Evolutionary conservation across 371 early-diverging fungal genomes (phyloP), one percentile per base, ranked within the genome.

Genomic region (Actinomortierella wolfii): DNA sequence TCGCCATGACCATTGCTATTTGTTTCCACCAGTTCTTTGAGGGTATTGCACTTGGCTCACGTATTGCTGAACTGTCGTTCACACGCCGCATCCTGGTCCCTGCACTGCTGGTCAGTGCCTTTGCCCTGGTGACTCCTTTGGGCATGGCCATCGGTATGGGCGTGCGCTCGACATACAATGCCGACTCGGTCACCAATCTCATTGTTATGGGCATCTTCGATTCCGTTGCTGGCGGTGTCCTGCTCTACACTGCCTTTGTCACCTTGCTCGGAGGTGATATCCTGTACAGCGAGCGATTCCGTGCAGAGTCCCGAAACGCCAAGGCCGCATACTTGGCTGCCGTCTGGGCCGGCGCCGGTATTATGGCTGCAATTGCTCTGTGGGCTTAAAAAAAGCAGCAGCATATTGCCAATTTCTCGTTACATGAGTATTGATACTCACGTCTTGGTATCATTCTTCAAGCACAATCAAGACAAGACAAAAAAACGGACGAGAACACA

Each of bases 1-100:
- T 76, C 17, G 81, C 90, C 1, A 84, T 95, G 14, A 74, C 93
- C 14, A 79, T 92, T 53, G 96, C 96, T 2, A 81, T 96, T 29
- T 81, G 83, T 20, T 94, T 95, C 80, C 97, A 97, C 77, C 96
- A 96, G 79, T 82, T 92, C 76, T 93, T 94, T 71, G 96, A 95
- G 78, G 96, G 96, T 39, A 67, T 93, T 45, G 94, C 94, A 0
- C 78, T 94, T 25, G 92, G 93, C 18, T 80, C 89, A 40, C 83
- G 93, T 28, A 82, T 94, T 43, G 84, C 86, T 5, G 87, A 84
- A 29, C 56, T 86, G 20, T 52, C 74, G 13, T 79, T 76, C 68
- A 41, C 51, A 2, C 44, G 25, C 18, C 62, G 53, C 18, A 44
- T 56, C 49, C 57, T 55, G 47, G 70, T 77, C 25, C 83, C 84